Base-by-base conservation (phyloP, 1,284 basidiomycete species). In the Malassezia sp. region DNA sequence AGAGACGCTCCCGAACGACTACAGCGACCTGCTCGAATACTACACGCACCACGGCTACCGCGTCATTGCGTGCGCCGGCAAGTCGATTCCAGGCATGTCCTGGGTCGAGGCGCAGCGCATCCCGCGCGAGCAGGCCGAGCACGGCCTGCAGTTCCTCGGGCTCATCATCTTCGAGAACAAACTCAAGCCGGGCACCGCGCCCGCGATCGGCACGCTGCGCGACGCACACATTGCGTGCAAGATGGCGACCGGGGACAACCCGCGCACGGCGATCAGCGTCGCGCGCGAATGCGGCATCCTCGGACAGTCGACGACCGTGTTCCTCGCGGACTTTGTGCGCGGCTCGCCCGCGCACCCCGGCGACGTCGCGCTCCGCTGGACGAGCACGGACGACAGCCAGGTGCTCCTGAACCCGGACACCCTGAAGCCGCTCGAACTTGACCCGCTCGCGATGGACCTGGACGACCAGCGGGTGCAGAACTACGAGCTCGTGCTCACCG, bases 141-240 rank as follows among this genome's bases (percentile, higher is more conserved):
- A 82, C 10, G 80, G 80, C 30, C 75, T 99, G 8, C 82, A 81
- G 38, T 99, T 99, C 75, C 78, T 97, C 11, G 93, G 93, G 5
- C 75, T 99, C 34, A 84, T 97, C 66, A 90, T 99, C 45, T 99
- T 99, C 65, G 93, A 99, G 72, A 99, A 99, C 75, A 89, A 95
- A 73, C 76, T 99, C 54, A 99, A 99, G 71, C 80, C 85, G 5
- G 89, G 84, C 8, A 95, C 93, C 0, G 77, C 85, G 0, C 85
- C 88, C 15, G 88, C 86, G 17, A 95, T 99, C 48, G 84, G 86
- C 53, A 83, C 82, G 0, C 77, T 99, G 14, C 81, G 86, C 45
- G 76, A 79, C 9, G 93, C 93, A 0, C 87, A 95, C 73, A 77
- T 99, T 31, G 84, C 86, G 8, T 91, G 87, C 62, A 79, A 90